Conservation (phyloP, 2,329 filamentous ascomycete species). For the Botryotinia globosa region DNA sequence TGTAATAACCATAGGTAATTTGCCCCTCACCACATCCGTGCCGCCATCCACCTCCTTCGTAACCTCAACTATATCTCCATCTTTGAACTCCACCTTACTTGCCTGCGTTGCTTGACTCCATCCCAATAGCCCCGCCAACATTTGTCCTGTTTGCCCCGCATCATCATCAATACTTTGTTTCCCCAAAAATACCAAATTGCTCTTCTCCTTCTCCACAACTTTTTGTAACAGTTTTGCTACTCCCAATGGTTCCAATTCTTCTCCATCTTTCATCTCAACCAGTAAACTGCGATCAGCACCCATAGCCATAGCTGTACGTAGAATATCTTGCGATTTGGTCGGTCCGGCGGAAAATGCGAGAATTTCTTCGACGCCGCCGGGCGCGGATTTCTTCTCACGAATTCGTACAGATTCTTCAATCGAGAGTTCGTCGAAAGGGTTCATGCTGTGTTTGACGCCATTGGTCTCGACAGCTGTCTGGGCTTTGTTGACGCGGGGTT, state of each 20-base stretch:
- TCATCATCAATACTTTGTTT: constrained; percentile 99
- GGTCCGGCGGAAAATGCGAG: constrained; percentile 86
- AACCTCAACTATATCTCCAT: constrained; percentile 68
- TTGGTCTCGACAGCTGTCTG: constrained; percentile 87
- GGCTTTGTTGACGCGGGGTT: constrained; percentile 66
- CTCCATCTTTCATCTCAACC: constrained; percentile 73
- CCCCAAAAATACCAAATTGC: constrained; percentile 88
- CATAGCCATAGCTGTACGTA: constrained; percentile 98
- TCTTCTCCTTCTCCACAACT: constrained; percentile 78
- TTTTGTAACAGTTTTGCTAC: constrained; percentile 86
- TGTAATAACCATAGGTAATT: constrained; percentile 89
- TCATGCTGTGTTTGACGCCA: constrained; percentile 96
- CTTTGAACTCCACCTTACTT: constrained; percentile 72
- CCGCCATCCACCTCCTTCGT: constrained; percentile 94
- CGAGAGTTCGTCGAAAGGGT: constrained; percentile 98
- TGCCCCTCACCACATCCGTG: constrained; percentile 80
- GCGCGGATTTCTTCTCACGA: constrained; percentile 76
- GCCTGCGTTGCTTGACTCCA: constrained; percentile 97
- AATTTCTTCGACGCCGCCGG: constrained; percentile 82
- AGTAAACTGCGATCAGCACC: constrained; percentile 90
- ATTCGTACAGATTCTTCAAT: constrained; percentile 95
- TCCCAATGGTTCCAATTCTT: constrained; percentile 81
- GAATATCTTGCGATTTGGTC: constrained; percentile 78
- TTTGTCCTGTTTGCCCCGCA: constrained; percentile 92
- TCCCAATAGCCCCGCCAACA: constrained; percentile 87